Evolutionary conservation across 805 yeast species (phyloP), one percentile per base, ranked within the genome.

Genomic region (Spathaspora girioi): DNA sequence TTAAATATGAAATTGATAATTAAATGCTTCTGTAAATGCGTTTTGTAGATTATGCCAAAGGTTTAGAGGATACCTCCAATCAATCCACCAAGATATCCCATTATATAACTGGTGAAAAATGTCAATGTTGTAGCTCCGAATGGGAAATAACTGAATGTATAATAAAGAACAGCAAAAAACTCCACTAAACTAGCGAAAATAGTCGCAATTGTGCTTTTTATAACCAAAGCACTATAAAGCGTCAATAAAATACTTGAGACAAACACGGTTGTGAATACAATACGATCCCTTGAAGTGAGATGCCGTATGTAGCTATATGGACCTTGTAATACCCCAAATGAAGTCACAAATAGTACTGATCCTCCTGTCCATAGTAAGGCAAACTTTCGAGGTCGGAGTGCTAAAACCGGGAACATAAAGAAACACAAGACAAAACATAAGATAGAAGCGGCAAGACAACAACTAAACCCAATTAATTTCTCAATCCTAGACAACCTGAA

Each of bases 341-440:
- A 89, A 5, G 89, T 64, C 17, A 94, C 89, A 68, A 94, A 93
- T 44, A 94, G 69, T 12, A 94, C 63, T 1, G 96, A 87, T 0
- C 98, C 99, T 69, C 93, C 73, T 1, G 97, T 83, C 98, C 99
- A 94, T 32, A 87, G 64, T 58, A 84, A 72, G 11, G 96, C 97
- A 65, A 94, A 93, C 67, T 94, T 94, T 46, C 96, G 77, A 14
- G 98, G 99, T 59, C 88, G 86, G 47, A 91, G 70, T 1, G 96
- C 92, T 56, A 94, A 73, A 14, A 93, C 91, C 0, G 99, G 99
- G 66, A 94, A 85, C 60, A 93, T 70, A 45, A 90, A 82, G 55
- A 93, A 80, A 56, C 97, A 89, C 26, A 93, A 67, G 11, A 84
- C 78, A 67, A 93, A 94, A 62, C 97, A 90, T 1, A 86, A 82